These are phyloP conservation scores for Arthrobotrys musiformis DNA, from an alignment of 2,329 filamentous ascomycete species.

Conservation along the genomic window DNA sequence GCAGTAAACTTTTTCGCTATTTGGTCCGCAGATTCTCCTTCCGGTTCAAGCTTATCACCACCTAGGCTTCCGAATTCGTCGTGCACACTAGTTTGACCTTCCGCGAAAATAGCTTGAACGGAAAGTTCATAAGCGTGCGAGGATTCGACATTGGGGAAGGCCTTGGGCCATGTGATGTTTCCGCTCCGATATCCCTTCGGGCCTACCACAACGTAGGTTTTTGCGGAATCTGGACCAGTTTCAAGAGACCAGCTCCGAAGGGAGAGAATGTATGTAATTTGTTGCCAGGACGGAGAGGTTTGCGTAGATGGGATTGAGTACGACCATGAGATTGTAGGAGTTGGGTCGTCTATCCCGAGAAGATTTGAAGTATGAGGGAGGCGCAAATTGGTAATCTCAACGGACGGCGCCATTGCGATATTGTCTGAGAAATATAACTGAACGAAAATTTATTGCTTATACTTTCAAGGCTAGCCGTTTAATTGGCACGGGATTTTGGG, in stretches of 20 bases:
- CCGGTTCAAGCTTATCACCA: background rate
- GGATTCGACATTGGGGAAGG: conserved; percentile 26
- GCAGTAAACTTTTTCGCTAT: background rate
- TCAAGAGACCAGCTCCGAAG: conserved; percentile 23
- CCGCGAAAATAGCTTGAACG: conserved; percentile 13
- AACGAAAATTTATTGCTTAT: background rate
- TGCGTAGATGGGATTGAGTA: conserved; percentile 22
- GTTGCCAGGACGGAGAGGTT: conserved; percentile 11
- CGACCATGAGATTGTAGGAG: conserved; percentile 32
- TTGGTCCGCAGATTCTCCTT: background rate
- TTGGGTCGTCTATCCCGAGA: conserved; percentile 32
- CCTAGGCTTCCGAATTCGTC: conserved; percentile 13
- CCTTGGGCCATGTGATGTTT: conserved; percentile 31
- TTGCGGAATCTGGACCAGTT: background rate
- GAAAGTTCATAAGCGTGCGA: conserved; percentile 28
- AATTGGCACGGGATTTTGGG: background rate
- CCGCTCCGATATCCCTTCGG: conserved; percentile 28
- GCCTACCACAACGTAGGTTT: conserved; percentile 13
- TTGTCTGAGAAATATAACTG: background rate
- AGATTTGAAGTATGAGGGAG: conserved; percentile 34
- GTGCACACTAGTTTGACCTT: background rate
- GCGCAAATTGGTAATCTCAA: conserved; percentile 38
- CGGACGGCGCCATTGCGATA: conserved; percentile 8
- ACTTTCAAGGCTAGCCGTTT: too few species aligned
- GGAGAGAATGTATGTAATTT: conserved; percentile 34